phyloP scores from a whole-genome alignment of 192 early-diverging fungal species.

The Chytriomyces sp. region DNA sequence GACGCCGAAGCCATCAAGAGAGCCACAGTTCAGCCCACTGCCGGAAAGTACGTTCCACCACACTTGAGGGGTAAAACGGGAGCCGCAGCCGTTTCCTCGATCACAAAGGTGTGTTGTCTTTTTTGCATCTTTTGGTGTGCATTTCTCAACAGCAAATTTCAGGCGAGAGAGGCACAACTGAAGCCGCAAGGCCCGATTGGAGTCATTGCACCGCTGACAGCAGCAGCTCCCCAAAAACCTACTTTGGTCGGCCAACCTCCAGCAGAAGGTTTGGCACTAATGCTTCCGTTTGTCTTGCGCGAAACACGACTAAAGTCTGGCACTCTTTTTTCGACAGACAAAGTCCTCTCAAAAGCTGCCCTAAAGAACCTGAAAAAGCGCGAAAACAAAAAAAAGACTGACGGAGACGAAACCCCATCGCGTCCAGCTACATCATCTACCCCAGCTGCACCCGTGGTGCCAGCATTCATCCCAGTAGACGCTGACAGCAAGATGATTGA shows the following conservation, averaged over 20 bases:
- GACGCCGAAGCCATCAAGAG: conserved; percentile 37
- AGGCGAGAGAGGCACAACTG: conserved; percentile 36
- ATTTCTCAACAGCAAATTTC: conserved; percentile 25
- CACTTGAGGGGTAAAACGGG: conserved; percentile 55
- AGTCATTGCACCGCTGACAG: conserved; percentile 32
- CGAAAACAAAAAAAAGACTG: conserved; percentile 62
- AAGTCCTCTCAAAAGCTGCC: conserved; percentile 57
- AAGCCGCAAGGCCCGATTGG: conserved; percentile 45
- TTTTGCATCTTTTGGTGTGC: conserved; percentile 37
- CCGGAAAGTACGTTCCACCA: conserved; percentile 59
- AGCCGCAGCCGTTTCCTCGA: conserved; percentile 33
- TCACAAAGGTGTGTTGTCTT: conserved; percentile 43
- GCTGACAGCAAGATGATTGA: conserved; percentile 59
- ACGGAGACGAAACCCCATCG: conserved; percentile 33
- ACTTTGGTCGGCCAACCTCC: neutral
- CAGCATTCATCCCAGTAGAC: conserved; percentile 34
- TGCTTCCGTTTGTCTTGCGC: neutral
- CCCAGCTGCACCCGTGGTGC: conserved; percentile 37
- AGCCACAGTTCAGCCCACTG: conserved; percentile 44
- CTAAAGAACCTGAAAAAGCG: conserved; percentile 78
- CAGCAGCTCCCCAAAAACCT: conserved; percentile 18
- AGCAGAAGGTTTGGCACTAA: neutral
- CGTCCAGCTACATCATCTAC: conserved; percentile 32
- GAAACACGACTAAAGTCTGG: no score
- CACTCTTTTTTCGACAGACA: conserved; percentile 21